A percentile compares a stretch with the other conserved stretches of the same genome.
These are phyloP conservation scores for Exophiala mesophila DNA, from an alignment of 2,329 filamentous ascomycete species.

Conservation along the genomic window DNA sequence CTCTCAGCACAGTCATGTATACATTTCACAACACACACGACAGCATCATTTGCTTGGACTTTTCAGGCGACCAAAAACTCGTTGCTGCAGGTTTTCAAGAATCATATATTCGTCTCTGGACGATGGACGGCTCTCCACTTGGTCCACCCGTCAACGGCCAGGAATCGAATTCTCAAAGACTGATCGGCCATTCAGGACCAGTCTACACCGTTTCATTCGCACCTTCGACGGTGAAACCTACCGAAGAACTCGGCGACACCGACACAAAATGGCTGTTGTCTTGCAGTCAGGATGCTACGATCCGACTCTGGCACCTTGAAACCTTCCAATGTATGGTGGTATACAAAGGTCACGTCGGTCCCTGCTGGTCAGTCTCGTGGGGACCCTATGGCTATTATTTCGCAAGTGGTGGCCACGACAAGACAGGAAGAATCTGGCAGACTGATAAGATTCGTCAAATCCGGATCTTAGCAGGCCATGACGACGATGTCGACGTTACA, in stretches of 20 bases:
- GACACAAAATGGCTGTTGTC: slow-evolving; percentile 76
- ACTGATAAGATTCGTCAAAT: slow-evolving; percentile 88
- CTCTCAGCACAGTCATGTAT: slow-evolving; percentile 90
- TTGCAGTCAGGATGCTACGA: slow-evolving; percentile 76
- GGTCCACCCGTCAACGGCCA: slow-evolving; percentile 61
- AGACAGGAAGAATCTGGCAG: slow-evolving; percentile 83
- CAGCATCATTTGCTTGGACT: slow-evolving; percentile 88
- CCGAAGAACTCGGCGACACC: slow-evolving; percentile 44
- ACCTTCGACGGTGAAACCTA: slow-evolving; percentile 54
- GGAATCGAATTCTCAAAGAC: slow-evolving; percentile 65
- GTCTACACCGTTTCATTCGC: slow-evolving; percentile 90
- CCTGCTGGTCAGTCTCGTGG: slow-evolving; percentile 84
- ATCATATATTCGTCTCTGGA: slow-evolving; percentile 94
- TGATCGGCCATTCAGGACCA: slow-evolving; percentile 83
- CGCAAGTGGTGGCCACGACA: slow-evolving; percentile 78
- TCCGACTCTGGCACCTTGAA: slow-evolving; percentile 90
- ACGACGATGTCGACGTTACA: slow-evolving; percentile 86
- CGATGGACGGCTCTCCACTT: slow-evolving; percentile 77
- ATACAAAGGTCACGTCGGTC: slow-evolving; percentile 88
- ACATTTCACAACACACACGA: slow-evolving; percentile 97
- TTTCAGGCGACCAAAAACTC: slow-evolving; percentile 83
- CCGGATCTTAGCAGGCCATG: slow-evolving; percentile 84
- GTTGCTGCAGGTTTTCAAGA: slow-evolving; percentile 87
- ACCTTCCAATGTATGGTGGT: slow-evolving; percentile 88
- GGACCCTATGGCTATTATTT: slow-evolving; percentile 96